These are phyloP conservation scores for Tephrocybe sp. DNA, from an alignment of 768 basidiomycete genomes.

Conservation along the genomic window DNA sequence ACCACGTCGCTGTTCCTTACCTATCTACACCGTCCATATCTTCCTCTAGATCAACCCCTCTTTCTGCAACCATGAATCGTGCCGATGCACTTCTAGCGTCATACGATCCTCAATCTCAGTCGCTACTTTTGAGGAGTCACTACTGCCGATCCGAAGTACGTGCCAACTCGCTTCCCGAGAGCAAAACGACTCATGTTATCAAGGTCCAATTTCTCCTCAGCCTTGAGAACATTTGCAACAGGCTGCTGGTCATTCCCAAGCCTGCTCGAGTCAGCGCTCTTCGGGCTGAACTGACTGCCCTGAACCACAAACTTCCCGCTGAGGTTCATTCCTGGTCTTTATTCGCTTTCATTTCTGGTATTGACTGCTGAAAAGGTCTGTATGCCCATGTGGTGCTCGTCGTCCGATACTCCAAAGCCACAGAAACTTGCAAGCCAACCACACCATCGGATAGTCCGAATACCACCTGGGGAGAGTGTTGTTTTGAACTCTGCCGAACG, in stretches of 20 bases:
- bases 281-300: slow-evolving; percentile 89
- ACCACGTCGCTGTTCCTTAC: slow-evolving; percentile 47
- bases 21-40: slow-evolving; percentile 75
- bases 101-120: slow-evolving; percentile 69
- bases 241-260: slow-evolving; percentile 87
- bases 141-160: slow-evolving; percentile 86
- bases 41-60: slow-evolving; percentile 42
- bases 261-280: slow-evolving; percentile 96
- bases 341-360: not conserved
- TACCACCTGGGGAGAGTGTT: slow-evolving; percentile 96
- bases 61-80: slow-evolving; percentile 40
- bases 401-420: slow-evolving; percentile 56
- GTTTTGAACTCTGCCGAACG: slow-evolving; percentile 97
- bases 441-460: slow-evolving; percentile 94
- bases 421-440: slow-evolving; percentile 47
- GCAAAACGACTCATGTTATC: not conserved
- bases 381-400: slow-evolving; percentile 85
- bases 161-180: slow-evolving; percentile 5
- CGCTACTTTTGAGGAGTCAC: slow-evolving; percentile 76
- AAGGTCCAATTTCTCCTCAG: slow-evolving; percentile 85
- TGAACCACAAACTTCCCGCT: slow-evolving; percentile 95
- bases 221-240: slow-evolving; percentile 91
- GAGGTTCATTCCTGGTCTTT: slow-evolving; percentile 57
- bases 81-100: slow-evolving; percentile 62
- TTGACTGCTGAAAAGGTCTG: slow-evolving; percentile 54